These are phyloP conservation scores for Dothistroma septosporum DNA, from an alignment of 2,329 filamentous ascomycete genomes.

Conservation along the genomic window DNA sequence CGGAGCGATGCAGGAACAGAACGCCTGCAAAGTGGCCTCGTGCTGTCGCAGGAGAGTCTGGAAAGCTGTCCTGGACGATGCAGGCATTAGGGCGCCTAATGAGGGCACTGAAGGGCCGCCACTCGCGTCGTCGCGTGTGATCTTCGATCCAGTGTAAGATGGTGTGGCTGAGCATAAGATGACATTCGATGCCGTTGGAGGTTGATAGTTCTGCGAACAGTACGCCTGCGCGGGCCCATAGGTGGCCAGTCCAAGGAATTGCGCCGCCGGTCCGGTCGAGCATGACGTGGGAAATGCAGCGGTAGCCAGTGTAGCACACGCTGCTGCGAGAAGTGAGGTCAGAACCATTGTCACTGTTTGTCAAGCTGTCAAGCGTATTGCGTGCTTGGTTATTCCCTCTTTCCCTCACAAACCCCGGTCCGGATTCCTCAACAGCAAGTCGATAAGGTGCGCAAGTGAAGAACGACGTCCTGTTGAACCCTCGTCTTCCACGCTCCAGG, in stretches of 20 bases:
- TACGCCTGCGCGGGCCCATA: slow-evolving; percentile 13
- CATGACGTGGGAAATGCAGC: slow-evolving; percentile 5
- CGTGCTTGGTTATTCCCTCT: background rate
- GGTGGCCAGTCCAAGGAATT: slow-evolving; percentile 8
- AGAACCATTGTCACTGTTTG: background rate
- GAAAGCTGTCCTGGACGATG: background rate
- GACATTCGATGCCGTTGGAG: slow-evolving; percentile 9
- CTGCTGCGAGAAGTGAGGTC: background rate
- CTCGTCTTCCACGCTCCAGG: background rate
- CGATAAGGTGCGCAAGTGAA: background rate
- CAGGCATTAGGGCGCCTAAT: background rate
- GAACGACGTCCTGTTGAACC: background rate
- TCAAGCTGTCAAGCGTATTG: background rate
- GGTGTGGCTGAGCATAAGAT: slow-evolving; percentile 8
- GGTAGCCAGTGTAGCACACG: slow-evolving; percentile 3
- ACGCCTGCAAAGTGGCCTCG: background rate
- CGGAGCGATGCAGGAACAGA: slow-evolving; percentile 13
- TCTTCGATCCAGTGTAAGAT: background rate
- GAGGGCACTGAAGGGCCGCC: background rate
- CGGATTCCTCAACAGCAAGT: background rate
- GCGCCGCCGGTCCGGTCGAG: slow-evolving; percentile 2
- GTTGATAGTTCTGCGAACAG: slow-evolving; percentile 8
- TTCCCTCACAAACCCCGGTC: background rate
- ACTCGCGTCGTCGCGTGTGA: background rate
- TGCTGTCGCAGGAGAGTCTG: slow-evolving; percentile 2